A percentile compares a stretch with the other conserved stretches of the same genome.
Conservation (phyloP, 768 basidiomycete species). For the Terana coerulea region DNA sequence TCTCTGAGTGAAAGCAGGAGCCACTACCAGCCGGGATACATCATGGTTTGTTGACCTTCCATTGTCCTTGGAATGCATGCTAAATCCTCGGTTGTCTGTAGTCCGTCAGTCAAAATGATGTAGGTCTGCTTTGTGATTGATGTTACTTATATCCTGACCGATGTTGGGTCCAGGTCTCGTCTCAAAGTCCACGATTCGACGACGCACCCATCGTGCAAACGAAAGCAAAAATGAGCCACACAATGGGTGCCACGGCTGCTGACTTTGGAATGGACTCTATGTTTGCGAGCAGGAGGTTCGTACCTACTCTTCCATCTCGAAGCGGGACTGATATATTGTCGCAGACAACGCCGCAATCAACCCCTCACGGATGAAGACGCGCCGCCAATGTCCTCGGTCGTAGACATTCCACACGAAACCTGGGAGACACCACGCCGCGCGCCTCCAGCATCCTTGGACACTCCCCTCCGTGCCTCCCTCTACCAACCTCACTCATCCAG, state of each 20-base stretch:
- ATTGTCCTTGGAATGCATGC: neutral
- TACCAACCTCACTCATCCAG: conserved; percentile 19
- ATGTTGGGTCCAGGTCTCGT: conserved; percentile 37
- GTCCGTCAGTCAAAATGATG: conserved; percentile 64
- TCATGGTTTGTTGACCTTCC: conserved; percentile 51
- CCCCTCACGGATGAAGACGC: conserved; percentile 73
- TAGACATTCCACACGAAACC: conserved; percentile 66
- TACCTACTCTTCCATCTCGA: too few species aligned
- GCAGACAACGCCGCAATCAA: conserved; percentile 49
- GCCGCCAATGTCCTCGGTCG: conserved; percentile 70
- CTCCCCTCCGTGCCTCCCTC: conserved; percentile 31
- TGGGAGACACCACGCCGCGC: conserved; percentile 34
- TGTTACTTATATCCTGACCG: neutral
- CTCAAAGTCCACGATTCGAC: conserved; percentile 57
- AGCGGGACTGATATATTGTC: too few species aligned
- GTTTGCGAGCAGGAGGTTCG: conserved; percentile 70
- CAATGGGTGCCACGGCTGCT: conserved; percentile 56
- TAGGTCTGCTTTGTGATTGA: conserved; percentile 21
- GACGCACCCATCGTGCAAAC: conserved; percentile 74
- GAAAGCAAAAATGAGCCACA: conserved; percentile 77
- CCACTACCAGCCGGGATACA: conserved; percentile 78
- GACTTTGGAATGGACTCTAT: conserved; percentile 84
- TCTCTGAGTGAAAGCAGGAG: conserved; percentile 60
- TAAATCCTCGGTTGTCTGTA: conserved; percentile 22
- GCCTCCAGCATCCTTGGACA: conserved; percentile 30